phyloP scores from a whole-genome alignment of 2,329 filamentous ascomycete genomes.

The Karstenula rhodostoma region DNA sequence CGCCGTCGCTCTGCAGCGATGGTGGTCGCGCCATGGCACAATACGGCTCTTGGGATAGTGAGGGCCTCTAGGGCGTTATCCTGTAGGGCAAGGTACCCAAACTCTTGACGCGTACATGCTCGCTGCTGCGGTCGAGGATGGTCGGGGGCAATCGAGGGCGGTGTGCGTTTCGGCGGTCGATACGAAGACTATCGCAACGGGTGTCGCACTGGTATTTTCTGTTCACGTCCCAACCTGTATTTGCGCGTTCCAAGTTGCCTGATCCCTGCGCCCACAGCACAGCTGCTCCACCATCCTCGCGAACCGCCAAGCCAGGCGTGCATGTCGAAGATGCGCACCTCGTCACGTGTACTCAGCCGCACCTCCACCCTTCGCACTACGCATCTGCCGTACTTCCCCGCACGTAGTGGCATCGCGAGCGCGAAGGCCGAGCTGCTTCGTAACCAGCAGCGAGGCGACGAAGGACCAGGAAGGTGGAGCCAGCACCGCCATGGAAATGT shows the following conservation, averaged over 20 bases:
- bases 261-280: background rate
- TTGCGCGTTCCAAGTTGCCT: background rate
- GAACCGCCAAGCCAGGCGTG: conserved; percentile 6
- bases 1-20: conserved; percentile 48
- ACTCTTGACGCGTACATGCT: conserved; percentile 14
- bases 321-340: background rate
- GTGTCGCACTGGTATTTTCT: background rate
- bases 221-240: background rate
- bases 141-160: background rate
- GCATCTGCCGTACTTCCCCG: conserved; percentile 10
- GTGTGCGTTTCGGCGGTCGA: background rate
- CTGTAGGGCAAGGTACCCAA: background rate
- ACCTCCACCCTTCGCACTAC: conserved; percentile 4
- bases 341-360: conserved; percentile 13
- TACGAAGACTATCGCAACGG: background rate
- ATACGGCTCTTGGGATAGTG: background rate
- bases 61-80: conserved; percentile 16
- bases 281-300: background rate
- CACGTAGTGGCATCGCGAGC: background rate
- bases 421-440: conserved; percentile 9
- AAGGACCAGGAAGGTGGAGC: conserved; percentile 5
- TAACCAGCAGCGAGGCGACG: background rate
- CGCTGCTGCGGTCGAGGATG: background rate
- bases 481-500: too few relatives aligned
- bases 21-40: conserved; percentile 43